A percentile compares a stretch with the other conserved stretches of the same genome.
Conservation (phyloP, 2,329 filamentous ascomycete species). For the Verticillium alfalfae region DNA sequence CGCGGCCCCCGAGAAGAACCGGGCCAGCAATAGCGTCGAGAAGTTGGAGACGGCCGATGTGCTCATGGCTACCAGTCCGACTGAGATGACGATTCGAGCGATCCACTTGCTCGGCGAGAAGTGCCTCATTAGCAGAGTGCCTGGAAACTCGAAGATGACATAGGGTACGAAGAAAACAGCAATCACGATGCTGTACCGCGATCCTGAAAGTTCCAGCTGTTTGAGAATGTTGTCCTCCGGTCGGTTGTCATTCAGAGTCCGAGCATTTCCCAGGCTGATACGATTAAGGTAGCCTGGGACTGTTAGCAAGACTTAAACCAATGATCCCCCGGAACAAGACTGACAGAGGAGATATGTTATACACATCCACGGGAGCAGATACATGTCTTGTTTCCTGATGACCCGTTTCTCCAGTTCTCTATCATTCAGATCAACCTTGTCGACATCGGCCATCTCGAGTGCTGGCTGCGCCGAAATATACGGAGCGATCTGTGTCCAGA, state of each 20-base stretch:
- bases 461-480: slow-evolving; percentile 11
- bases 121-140: slow-evolving; percentile 22
- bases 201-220: slow-evolving; percentile 18
- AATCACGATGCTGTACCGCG: slow-evolving; percentile 19
- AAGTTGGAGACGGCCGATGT: slow-evolving; percentile 40
- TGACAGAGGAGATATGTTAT: slow-evolving; percentile 21
- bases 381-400: slow-evolving; percentile 21
- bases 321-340: not conserved
- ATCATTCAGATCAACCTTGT: slow-evolving; percentile 20
- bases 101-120: slow-evolving; percentile 24
- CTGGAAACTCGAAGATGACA: slow-evolving; percentile 19
- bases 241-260: slow-evolving; percentile 21
- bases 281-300: slow-evolving; percentile 15
- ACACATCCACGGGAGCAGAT: slow-evolving; percentile 22
- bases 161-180: slow-evolving; percentile 19
- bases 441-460: slow-evolving; percentile 18
- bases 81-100: slow-evolving; percentile 30
- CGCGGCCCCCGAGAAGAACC: slow-evolving; percentile 43
- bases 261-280: slow-evolving; percentile 21
- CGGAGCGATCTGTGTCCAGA: not conserved
- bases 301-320: not conserved
- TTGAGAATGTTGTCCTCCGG: slow-evolving; percentile 22
- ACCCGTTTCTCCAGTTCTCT: slow-evolving; percentile 21
- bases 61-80: slow-evolving; percentile 44
- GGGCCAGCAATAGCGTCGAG: slow-evolving; percentile 34